Conservation (phyloP, 1,139 yeast species). For the Zhuliangozyma blackwelliae region DNA sequence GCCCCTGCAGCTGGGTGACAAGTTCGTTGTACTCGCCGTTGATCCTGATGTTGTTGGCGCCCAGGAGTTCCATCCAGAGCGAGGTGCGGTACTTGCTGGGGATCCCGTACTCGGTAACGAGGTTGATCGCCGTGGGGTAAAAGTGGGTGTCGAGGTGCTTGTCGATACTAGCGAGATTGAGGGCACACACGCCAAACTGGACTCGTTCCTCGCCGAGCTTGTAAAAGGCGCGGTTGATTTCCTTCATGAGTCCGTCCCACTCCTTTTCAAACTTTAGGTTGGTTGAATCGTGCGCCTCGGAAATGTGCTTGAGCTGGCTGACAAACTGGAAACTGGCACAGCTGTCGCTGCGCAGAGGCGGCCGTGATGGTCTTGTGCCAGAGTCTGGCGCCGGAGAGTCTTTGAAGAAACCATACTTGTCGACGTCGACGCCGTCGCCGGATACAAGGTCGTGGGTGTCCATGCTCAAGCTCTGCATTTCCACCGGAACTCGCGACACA, state of each 20-base stretch:
- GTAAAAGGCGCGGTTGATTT: slow-evolving; percentile 22
- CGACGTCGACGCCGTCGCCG: slow-evolving; percentile 25
- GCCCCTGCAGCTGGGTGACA: slow-evolving; percentile 4
- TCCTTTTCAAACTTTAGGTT: slow-evolving; percentile 23
- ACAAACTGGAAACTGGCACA: slow-evolving; percentile 11
- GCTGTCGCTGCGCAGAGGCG: not conserved
- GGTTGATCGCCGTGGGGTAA: slow-evolving; percentile 21
- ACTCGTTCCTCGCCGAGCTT: slow-evolving; percentile 15
- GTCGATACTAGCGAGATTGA: slow-evolving; percentile 13
- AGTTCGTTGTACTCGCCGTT: slow-evolving; percentile 48
- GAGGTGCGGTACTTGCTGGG: slow-evolving; percentile 46
- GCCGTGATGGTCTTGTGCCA: too few species aligned
- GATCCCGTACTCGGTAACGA: slow-evolving; percentile 42
- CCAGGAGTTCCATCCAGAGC: slow-evolving; percentile 55
- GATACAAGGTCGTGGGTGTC: not conserved
- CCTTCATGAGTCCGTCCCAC: slow-evolving; percentile 34
- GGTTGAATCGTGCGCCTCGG: slow-evolving; percentile 31
- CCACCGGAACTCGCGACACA: slow-evolving; percentile 34
- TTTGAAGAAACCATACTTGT: slow-evolving; percentile 48
- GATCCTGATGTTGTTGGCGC: slow-evolving; percentile 41
- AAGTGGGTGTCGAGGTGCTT: not conserved
- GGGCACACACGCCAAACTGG: slow-evolving; percentile 8
- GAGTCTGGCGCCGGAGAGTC: slow-evolving; percentile 10
- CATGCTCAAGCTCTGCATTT: slow-evolving; percentile 25
- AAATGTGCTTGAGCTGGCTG: slow-evolving; percentile 26